Conservation (phyloP, 1,284 basidiomycete species). For the Cronartium ribicola region DNA sequence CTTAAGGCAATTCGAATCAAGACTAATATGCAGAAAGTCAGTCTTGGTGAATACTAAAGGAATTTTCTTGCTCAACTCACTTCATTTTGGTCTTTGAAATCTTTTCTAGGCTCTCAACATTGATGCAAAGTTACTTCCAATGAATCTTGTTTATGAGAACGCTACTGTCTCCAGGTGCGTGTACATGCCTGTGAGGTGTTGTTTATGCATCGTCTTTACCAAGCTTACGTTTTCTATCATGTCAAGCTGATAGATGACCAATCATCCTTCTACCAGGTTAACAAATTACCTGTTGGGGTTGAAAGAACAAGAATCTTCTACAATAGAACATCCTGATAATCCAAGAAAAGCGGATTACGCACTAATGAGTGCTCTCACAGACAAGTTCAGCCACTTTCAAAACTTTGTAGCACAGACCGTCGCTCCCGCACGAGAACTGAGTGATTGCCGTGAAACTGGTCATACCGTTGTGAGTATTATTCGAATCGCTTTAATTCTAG, state of each 20-base stretch:
- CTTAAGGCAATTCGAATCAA: slow-evolving; percentile 60
- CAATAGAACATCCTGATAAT: slow-evolving; percentile 17
- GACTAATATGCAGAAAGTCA: slow-evolving; percentile 57
- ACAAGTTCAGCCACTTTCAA: slow-evolving; percentile 51
- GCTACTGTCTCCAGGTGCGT: slow-evolving; percentile 53
- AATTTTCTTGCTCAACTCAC: slow-evolving; percentile 44
- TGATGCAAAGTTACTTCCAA: slow-evolving; percentile 45
- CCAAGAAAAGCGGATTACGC: slow-evolving; percentile 48
- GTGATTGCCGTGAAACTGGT: neutral
- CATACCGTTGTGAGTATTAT: neutral
- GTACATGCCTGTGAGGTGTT: slow-evolving; percentile 30
- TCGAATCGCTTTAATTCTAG: neutral
- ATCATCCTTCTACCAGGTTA: slow-evolving; percentile 44
- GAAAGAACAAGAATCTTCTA: slow-evolving; percentile 47
- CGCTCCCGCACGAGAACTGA: neutral
- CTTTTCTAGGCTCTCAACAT: slow-evolving; percentile 32
- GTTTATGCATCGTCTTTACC: neutral
- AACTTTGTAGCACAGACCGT: neutral
- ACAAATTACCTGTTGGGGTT: slow-evolving; percentile 49
- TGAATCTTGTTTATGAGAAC: slow-evolving; percentile 56
- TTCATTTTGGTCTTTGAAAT: neutral
- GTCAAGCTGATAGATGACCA: no score
- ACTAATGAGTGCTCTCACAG: slow-evolving; percentile 55
- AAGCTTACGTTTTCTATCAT: no score
- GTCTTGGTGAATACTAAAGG: slow-evolving; percentile 50